phyloP scores from a whole-genome alignment of 106 monocot genomes.

The Dioscorea alata region DNA sequence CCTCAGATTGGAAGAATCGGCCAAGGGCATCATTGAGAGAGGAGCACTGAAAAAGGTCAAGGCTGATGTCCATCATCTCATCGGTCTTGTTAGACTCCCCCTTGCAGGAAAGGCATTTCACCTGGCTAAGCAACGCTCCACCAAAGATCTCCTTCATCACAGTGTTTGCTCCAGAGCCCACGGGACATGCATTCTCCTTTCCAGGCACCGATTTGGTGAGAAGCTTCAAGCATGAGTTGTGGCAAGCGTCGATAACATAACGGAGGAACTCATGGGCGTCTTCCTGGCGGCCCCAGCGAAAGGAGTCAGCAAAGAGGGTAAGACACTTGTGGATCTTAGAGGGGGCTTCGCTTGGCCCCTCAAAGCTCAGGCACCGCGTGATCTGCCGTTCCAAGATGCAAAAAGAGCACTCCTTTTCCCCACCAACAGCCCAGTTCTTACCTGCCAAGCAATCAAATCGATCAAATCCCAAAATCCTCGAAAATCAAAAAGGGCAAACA shows the following conservation, averaged over 20 bases:
- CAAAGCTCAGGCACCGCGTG: slow-evolving; percentile 44
- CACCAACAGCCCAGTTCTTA: slow-evolving; percentile 33
- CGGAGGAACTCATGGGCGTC: slow-evolving; percentile 98
- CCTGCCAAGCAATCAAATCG: slow-evolving; percentile 21
- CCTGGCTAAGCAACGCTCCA: slow-evolving; percentile 80
- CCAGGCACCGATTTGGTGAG: neutral
- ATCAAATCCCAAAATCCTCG: slow-evolving; percentile 1
- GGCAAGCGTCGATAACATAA: slow-evolving; percentile 86
- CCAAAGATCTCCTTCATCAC: slow-evolving; percentile 92
- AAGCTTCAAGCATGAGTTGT: slow-evolving; percentile 2
- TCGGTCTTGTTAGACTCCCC: slow-evolving; percentile 84
- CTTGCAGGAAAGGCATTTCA: slow-evolving; percentile 82
- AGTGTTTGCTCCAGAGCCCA: slow-evolving; percentile 12
- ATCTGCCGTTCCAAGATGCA: slow-evolving; percentile 90
- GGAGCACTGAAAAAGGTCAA: slow-evolving; percentile 65
- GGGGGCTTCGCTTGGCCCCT: slow-evolving; percentile 54
- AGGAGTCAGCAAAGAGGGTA: slow-evolving; percentile 67
- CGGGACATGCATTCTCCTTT: neutral
- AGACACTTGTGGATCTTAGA: slow-evolving; percentile 66
- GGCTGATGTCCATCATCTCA: slow-evolving; percentile 96
- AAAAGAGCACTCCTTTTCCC: slow-evolving; percentile 73
- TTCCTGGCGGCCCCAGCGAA: slow-evolving; percentile 91
- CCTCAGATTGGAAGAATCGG: slow-evolving; percentile 75
- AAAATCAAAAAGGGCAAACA: neutral
- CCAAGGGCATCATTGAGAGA: slow-evolving; percentile 71